Evolutionary conservation across 768 basidiomycete species (phyloP).

Genomic region (Hypholoma sublateritium): DNA sequence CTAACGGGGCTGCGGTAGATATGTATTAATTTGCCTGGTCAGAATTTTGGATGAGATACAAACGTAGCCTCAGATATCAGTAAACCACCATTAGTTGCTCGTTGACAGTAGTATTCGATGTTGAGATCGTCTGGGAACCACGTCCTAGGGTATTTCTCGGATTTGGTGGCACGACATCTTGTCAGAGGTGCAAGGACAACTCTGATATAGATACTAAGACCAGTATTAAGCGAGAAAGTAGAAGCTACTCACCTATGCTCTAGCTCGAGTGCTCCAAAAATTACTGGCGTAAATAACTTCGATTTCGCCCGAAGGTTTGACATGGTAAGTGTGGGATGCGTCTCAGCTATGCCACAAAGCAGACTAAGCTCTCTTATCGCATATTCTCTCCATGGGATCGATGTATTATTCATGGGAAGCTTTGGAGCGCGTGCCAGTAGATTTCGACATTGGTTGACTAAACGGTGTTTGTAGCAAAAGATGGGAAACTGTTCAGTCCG

Average conservation of each 20-base stretch:
- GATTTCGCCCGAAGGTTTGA: not conserved
- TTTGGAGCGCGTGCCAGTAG: too few species aligned
- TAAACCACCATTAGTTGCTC: conserved; percentile 15
- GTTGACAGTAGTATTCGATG: conserved; percentile 12
- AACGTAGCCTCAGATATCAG: conserved; percentile 18
- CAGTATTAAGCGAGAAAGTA: not conserved
- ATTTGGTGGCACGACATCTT: conserved; percentile 14
- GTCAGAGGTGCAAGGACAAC: conserved; percentile 18
- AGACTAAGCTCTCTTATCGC: too few species aligned
- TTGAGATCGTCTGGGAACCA: conserved; percentile 17
- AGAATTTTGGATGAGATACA: not conserved
- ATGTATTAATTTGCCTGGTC: not conserved
- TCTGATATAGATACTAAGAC: not conserved
- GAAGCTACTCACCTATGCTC: conserved; percentile 9
- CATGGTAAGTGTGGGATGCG: not conserved
- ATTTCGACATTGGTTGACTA: too few species aligned
- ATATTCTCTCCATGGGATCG: too few species aligned
- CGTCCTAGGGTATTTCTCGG: conserved; percentile 10
- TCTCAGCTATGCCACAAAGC: too few species aligned
- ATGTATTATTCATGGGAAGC: too few species aligned
- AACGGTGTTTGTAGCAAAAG: too few species aligned
- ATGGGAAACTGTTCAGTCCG: too few species aligned
- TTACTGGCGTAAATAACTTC: conserved; percentile 12
- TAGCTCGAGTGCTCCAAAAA: conserved; percentile 10
- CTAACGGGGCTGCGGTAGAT: conserved; percentile 9